Conservation (phyloP, 352 stramenopile species). For the Phytophthora capsici region DNA sequence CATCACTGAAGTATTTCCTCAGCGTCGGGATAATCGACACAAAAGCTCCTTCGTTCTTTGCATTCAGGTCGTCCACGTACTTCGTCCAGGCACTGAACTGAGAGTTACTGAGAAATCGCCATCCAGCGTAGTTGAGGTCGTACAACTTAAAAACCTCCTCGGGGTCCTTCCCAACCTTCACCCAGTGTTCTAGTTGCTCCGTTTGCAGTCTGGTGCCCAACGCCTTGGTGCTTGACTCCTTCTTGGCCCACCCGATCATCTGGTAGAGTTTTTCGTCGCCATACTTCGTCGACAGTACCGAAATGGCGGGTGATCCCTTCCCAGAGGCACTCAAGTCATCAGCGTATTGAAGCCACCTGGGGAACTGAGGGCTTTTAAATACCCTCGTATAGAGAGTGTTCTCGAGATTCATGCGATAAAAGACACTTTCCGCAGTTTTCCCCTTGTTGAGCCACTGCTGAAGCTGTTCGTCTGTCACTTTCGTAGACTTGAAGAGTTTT, state of each 20-base stretch:
- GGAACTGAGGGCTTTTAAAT: not conserved
- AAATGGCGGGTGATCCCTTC: not conserved
- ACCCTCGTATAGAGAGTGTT: not conserved
- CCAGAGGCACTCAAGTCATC: slow-evolving; percentile 2
- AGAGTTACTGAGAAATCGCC: not conserved
- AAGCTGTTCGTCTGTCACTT: not conserved
- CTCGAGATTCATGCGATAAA: not conserved
- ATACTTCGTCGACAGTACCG: not conserved
- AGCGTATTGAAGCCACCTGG: not conserved
- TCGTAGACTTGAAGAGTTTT: not conserved
- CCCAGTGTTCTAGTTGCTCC: not conserved
- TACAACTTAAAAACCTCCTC: not conserved
- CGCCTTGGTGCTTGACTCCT: not conserved
- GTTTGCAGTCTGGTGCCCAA: not conserved
- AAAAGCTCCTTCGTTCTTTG: not conserved
- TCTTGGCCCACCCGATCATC: not conserved
- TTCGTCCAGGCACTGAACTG: not conserved
- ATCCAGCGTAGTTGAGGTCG: not conserved
- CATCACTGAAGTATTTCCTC: not conserved
- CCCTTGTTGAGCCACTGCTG: not conserved
- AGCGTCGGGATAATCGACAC: not conserved
- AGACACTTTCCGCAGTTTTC: not conserved
- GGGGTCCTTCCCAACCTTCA: not conserved
- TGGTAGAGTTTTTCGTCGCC: not conserved
- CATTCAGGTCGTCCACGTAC: slow-evolving; percentile 9